A percentile compares a stretch with the other conserved stretches of the same genome.
Evolutionary conservation across 352 stramenopile genomes (phyloP).

Genomic region (Phytophthora capsici): DNA sequence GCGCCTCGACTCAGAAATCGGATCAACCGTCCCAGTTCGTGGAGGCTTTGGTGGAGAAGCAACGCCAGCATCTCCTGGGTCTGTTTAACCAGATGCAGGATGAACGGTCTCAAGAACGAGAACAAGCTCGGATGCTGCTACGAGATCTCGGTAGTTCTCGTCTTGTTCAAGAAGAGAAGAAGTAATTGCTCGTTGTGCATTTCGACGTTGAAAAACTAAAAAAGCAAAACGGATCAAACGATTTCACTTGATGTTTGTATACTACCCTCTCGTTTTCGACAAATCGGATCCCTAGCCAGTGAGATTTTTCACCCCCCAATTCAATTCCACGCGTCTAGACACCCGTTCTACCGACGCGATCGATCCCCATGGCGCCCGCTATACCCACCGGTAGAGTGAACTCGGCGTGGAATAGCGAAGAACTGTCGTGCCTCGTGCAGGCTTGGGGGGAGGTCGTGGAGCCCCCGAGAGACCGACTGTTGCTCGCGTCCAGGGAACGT

Average conservation of each 20-base stretch:
- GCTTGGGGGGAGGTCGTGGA: conserved; percentile 43
- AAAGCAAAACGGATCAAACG: not conserved
- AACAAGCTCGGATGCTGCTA: conserved; percentile 40
- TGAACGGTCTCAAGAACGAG: conserved; percentile 41
- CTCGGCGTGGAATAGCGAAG: conserved; percentile 31
- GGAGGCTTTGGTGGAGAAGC: conserved; percentile 45
- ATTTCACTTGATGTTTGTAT: conserved; percentile 27
- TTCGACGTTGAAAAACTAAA: conserved; percentile 33
- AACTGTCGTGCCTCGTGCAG: conserved; percentile 38
- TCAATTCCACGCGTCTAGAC: not conserved
- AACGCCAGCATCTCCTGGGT: conserved; percentile 40
- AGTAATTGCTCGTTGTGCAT: conserved; percentile 19
- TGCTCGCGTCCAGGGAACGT: conserved; percentile 30
- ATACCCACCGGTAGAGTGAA: conserved; percentile 16
- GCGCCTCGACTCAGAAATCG: conserved; percentile 26
- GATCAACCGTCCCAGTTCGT: conserved; percentile 37
- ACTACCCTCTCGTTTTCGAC: conserved; percentile 5
- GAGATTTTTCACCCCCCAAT: conserved; percentile 21
- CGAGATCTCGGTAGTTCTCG: conserved; percentile 29
- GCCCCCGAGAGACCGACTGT: conserved; percentile 35
- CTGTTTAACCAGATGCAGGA: conserved; percentile 48
- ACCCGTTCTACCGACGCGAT: not conserved
- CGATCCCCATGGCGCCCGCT: conserved; percentile 16
- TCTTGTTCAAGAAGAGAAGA: conserved; percentile 32
- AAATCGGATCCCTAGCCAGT: conserved; percentile 35